Conservation (phyloP, 225 moss, liverwort and hornwort genomes). For the Physcomitrellopsis africana region DNA sequence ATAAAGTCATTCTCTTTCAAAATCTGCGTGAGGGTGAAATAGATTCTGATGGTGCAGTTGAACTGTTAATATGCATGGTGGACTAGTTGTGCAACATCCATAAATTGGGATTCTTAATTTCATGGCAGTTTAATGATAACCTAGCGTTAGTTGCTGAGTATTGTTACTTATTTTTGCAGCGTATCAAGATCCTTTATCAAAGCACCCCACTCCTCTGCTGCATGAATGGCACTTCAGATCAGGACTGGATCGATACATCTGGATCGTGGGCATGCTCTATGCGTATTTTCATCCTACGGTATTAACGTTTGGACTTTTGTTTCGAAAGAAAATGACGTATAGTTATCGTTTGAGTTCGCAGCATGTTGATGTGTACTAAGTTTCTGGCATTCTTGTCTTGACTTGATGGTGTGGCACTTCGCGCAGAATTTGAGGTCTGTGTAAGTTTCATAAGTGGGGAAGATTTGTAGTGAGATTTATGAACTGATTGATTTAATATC, state of each 20-base stretch:
- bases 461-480: constrained; percentile 1
- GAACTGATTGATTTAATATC: not conserved
- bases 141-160: not conserved
- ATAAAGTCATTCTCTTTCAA: not conserved
- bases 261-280: constrained; percentile 98
- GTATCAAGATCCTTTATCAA: constrained; percentile 71
- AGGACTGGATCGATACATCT: constrained; percentile 93
- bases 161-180: constrained; percentile 45
- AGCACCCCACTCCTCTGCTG: constrained; percentile 44
- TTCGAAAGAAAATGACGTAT: too few species aligned
- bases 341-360: too few species aligned
- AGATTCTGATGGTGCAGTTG: not conserved
- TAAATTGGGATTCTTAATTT: not conserved
- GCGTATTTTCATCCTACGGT: constrained; percentile 97
- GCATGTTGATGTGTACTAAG: too few species aligned
- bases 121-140: constrained; percentile 11
- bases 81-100: not conserved
- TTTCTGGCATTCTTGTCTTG: constrained; percentile 7
- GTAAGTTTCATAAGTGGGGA: not conserved
- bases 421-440: not conserved
- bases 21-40: not conserved
- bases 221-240: constrained; percentile 99
- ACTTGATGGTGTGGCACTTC: constrained; percentile 2
- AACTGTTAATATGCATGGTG: not conserved
- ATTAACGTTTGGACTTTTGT: constrained; percentile 2